A percentile compares a stretch with the other conserved stretches of the same genome.
phyloP scores from a whole-genome alignment of 306 rosid species.

The Clitoria ternatea region DNA sequence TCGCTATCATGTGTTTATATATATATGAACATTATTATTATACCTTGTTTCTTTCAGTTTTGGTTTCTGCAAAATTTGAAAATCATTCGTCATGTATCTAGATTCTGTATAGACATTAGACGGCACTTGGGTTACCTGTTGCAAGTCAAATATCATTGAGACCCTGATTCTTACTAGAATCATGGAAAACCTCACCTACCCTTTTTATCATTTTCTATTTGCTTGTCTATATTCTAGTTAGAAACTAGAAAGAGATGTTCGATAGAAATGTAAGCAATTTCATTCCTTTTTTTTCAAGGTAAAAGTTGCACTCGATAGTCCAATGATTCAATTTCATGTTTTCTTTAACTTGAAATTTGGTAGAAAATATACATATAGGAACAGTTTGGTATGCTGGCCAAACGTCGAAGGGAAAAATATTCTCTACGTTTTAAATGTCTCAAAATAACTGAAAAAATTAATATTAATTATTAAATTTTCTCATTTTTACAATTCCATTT shows the following conservation, averaged over 20 bases:
- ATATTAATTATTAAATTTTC: too few relatives aligned
- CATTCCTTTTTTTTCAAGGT: neutral
- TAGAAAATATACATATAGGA: neutral
- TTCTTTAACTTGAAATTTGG: neutral
- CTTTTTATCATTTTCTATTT: neutral
- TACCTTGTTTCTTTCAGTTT: neutral
- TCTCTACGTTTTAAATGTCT: too few relatives aligned
- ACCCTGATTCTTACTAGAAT: neutral
- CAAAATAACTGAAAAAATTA: too few relatives aligned
- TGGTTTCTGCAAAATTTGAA: slow-evolving; percentile 6
- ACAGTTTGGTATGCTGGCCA: too few relatives aligned
- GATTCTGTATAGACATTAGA: slow-evolving; percentile 1
- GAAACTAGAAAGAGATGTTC: neutral
- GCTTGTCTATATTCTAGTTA: neutral
- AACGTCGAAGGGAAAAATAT: too few relatives aligned
- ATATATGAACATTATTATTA: neutral
- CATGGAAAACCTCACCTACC: neutral
- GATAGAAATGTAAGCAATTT: neutral
- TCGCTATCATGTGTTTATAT: neutral
- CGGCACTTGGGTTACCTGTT: neutral
- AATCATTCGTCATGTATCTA: neutral
- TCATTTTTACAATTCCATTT: too few relatives aligned
- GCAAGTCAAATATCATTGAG: neutral
- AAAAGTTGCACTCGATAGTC: neutral
- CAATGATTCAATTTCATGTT: neutral